Evolutionary conservation across 352 stramenopile species (phyloP), one percentile per base, ranked within the genome.

Genomic region (Pythium rhizo-oryzae): DNA sequence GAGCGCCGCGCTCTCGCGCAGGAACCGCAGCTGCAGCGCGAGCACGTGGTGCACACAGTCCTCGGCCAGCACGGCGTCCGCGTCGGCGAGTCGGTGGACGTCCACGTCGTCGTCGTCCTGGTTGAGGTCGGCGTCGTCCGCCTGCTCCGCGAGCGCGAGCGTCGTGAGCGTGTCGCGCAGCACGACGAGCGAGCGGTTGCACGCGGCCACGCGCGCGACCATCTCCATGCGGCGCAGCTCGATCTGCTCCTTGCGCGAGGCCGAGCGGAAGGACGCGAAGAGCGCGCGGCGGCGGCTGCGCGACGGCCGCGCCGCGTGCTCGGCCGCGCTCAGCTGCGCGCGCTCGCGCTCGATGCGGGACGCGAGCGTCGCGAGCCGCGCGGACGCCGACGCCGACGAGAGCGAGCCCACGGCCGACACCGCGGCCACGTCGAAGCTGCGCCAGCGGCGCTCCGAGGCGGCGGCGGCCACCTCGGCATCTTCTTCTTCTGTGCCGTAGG

Each of bases 151-250:
- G 57, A 80, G 67, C 59, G 87, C 52, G 15, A 85, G 59, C 71
- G 72, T 44, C 71, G 72, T 66, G 43, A 72, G 72, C 62, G 74
- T 73, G 57, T 85, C 76, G 56, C 76, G 70, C 8, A 85, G 57
- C 44, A 85, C 68, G 30, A 69, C 77, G n/a, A 92, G 68, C 54
- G 82, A 91, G 0, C 84, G 84, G 63, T 86, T 85, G 62, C 75
- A 65, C 39, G 78, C 81, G 37, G 84, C 82, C 23, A 89, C 78
- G 30, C 88, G 79, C n/a, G 84, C 84, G 33, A 89, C 78, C 2
- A 92, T 71, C 59, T 91, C 81, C 79, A 92, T 89, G 65, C 86
- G 84, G 19, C 89, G 70, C 39, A 92, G 60, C 57, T 77, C 69
- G 12, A 92, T 74, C 53, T 87, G 82, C 37, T 91, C 76, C 44